A percentile compares a stretch with the other conserved stretches of the same genome.
These are phyloP conservation scores for Pholiota molesta DNA, from an alignment of 768 basidiomycete species.

Conservation along the genomic window DNA sequence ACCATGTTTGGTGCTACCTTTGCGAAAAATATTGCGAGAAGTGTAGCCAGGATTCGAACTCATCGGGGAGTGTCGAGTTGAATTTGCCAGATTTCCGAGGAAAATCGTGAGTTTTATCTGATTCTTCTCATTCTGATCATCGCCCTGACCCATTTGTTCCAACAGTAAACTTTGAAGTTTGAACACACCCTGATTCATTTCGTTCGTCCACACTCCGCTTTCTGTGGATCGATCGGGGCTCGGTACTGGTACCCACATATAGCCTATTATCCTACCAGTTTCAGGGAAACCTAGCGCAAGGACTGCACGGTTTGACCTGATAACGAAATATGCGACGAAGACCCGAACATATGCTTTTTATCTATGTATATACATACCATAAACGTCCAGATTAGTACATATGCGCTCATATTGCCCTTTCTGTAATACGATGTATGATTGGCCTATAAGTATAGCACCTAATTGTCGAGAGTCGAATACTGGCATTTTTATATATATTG, in stretches of 20 bases:
- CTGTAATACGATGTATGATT: not conserved
- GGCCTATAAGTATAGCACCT: not conserved
- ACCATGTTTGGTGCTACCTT: slow-evolving; percentile 32
- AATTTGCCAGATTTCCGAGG: not conserved
- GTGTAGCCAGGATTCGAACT: not conserved
- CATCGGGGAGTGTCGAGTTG: not conserved
- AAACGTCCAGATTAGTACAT: not conserved
- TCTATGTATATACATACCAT: not conserved
- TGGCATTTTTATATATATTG: no score
- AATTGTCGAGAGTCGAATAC: not conserved
- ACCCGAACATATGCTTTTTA: slow-evolving; percentile 1
- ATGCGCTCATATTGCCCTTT: not conserved
- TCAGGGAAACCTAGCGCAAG: not conserved
- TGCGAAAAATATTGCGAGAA: slow-evolving; percentile 32
- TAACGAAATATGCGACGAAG: not conserved
- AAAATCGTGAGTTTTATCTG: not conserved
- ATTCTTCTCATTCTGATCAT: not conserved
- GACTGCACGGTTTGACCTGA: not conserved
- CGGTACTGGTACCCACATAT: not conserved
- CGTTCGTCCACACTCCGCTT: not conserved
- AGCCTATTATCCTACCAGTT: not conserved
- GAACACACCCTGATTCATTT: not conserved
- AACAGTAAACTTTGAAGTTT: not conserved
- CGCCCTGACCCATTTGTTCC: not conserved
- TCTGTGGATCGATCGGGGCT: not conserved